A percentile compares a stretch with the other conserved stretches of the same genome.
These are phyloP conservation scores for Haplographium delicatum DNA, from an alignment of 495 filamentous ascomycete genomes.

Conservation along the genomic window DNA sequence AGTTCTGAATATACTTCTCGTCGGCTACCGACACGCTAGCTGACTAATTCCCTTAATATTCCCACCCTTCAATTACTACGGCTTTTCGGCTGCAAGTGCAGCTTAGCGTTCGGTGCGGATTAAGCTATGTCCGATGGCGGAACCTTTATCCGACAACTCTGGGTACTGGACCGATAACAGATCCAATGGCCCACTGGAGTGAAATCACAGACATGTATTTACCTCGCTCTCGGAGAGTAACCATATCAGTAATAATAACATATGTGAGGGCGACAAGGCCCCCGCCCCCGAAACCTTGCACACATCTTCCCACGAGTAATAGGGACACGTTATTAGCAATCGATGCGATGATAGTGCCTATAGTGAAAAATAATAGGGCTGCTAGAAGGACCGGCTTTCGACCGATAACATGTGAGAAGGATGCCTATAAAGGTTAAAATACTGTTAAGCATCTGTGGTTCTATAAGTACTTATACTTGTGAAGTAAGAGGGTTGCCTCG, in stretches of 20 bases:
- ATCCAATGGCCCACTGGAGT: constrained; percentile 57
- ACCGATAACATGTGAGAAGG: constrained; percentile 47
- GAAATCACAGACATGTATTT: constrained; percentile 29
- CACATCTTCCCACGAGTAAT: constrained; percentile 55
- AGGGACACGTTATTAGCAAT: constrained; percentile 50
- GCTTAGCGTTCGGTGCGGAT: constrained; percentile 7
- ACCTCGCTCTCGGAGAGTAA: constrained; percentile 43
- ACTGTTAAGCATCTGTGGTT: constrained; percentile 33
- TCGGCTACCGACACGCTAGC: no score
- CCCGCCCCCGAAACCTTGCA: constrained; percentile 67
- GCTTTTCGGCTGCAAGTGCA: constrained; percentile 6
- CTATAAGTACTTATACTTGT: constrained; percentile 43
- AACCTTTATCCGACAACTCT: constrained; percentile 28
- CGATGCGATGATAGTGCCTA: constrained; percentile 53
- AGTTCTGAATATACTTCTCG: no score
- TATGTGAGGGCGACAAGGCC: constrained; percentile 57
- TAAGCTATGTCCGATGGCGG: constrained; percentile 8
- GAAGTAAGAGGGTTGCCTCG: constrained; percentile 47
- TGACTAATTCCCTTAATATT: no score
- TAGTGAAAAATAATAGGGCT: constrained; percentile 46
- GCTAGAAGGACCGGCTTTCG: constrained; percentile 40
- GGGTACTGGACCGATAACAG: constrained; percentile 58
- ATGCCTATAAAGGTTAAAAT: constrained; percentile 43
- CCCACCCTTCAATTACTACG: no score
- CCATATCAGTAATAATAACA: constrained; percentile 59